A percentile compares a stretch with the other conserved stretches of the same genome.
These are phyloP conservation scores for Phytophthora citricola DNA, from an alignment of 352 stramenopile species.

Conservation along the genomic window DNA sequence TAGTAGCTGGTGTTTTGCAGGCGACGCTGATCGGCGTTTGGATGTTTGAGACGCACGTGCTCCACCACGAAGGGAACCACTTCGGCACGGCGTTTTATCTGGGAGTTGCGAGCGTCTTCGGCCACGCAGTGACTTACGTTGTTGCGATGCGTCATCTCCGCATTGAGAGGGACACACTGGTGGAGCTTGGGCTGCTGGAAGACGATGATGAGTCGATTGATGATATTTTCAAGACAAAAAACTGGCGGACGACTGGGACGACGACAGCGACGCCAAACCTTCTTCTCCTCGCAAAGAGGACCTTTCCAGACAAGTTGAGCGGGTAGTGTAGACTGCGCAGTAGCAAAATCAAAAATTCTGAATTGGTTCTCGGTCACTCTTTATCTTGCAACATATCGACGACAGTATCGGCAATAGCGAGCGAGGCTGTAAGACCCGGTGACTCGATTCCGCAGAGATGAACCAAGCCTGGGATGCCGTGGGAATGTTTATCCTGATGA, in stretches of 20 bases:
- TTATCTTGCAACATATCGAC: slow-evolving; percentile 49
- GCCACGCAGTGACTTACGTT: slow-evolving; percentile 37
- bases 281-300: slow-evolving; percentile 27
- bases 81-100: slow-evolving; percentile 66
- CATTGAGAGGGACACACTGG: slow-evolving; percentile 48
- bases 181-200: slow-evolving; percentile 38
- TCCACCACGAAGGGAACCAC: slow-evolving; percentile 35
- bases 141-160: slow-evolving; percentile 44
- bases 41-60: slow-evolving; percentile 42
- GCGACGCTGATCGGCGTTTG: slow-evolving; percentile 46
- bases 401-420: slow-evolving; percentile 87
- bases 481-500: slow-evolving; percentile 53
- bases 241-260: slow-evolving; percentile 30
- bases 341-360: slow-evolving; percentile 5
- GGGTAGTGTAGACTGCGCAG: slow-evolving; percentile 23
- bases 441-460: slow-evolving; percentile 97
- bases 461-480: slow-evolving; percentile 88
- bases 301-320: slow-evolving; percentile 19
- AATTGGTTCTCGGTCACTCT: slow-evolving; percentile 11
- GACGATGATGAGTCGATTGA: slow-evolving; percentile 38
- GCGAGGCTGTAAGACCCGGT: slow-evolving; percentile 91
- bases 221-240: slow-evolving; percentile 45
- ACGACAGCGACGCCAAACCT: slow-evolving; percentile 10
- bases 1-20: slow-evolving; percentile 36
- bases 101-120: slow-evolving; percentile 36